Base-by-base conservation (phyloP, 805 yeast species). In the Wickerhamomyces silvicola region DNA sequence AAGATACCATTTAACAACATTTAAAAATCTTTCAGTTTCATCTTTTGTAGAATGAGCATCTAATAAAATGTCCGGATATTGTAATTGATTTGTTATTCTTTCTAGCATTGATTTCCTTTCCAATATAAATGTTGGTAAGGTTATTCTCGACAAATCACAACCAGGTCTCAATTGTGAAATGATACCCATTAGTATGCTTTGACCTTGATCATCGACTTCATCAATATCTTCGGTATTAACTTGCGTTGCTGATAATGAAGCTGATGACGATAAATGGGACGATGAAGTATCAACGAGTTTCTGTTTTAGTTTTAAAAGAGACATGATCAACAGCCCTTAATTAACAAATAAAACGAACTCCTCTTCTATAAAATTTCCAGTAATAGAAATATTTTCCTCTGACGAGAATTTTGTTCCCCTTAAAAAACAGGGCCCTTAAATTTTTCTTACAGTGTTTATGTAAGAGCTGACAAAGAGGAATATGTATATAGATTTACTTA, bases 81-180 rank as follows among this genome's bases (percentile, higher is more conserved):
- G 80, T 37, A 84, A 70, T 52, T 78, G 83, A 56, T 92, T 92
- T 4, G 97, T 83, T 45, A 92, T 85, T 53, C 98, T 75, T 57
- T 92, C 98, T 33, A 92, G 65, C 97, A 92, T 88, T 2, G 95
- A 83, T 60, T 88, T 92, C 55, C 94, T 81, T 58, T 92, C 98
- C 33, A 92, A 66, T 31, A 92, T 87, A 49, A 92, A 92, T 1
- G 98, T 92, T 5, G 98, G 98, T 32, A 92, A 66, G 0, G 98
- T 90, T 42, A 92, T 90, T 49, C 90, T 72, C 0, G 95, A 70
- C 41, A 92, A 67, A 52, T 92, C 98, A 32, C 82, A 75, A 2
- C 97, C 97, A 0, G 94, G 95, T 46, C 96, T 76, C 51, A 90
- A 68, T 59, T 90, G 97, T 10, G 95, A 66, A 35, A 90, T 92